These are phyloP conservation scores for Rubus parviflorus DNA, from an alignment of 306 rosid species.

Conservation along the genomic window DNA sequence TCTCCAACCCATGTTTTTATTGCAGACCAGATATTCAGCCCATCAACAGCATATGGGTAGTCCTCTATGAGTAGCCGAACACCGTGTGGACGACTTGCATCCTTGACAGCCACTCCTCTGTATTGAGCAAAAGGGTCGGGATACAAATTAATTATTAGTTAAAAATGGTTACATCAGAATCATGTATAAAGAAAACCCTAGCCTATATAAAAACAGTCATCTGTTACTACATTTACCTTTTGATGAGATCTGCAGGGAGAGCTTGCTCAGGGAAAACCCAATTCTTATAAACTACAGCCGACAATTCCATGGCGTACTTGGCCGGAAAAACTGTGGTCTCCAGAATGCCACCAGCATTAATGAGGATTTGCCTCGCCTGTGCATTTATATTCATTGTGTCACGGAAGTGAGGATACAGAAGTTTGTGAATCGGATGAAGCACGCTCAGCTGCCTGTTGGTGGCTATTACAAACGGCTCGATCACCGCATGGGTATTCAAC, in stretches of 20 bases:
- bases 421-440: slow-evolving; percentile 41
- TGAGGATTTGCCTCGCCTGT: slow-evolving; percentile 39
- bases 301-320: slow-evolving; percentile 37
- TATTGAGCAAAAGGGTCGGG: neutral
- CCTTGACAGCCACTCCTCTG: slow-evolving; percentile 63
- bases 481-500: slow-evolving; percentile 68
- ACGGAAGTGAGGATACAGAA: slow-evolving; percentile 44
- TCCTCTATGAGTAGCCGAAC: slow-evolving; percentile 52
- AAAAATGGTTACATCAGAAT: neutral
- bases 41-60: slow-evolving; percentile 61
- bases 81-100: slow-evolving; percentile 46
- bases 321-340: slow-evolving; percentile 42
- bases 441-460: slow-evolving; percentile 45
- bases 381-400: slow-evolving; percentile 51
- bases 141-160: neutral
- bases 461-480: slow-evolving; percentile 59
- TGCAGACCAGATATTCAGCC: slow-evolving; percentile 53
- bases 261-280: slow-evolving; percentile 45
- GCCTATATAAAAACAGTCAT: no score
- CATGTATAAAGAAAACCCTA: neutral
- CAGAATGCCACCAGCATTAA: slow-evolving; percentile 38
- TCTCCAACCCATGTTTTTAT: slow-evolving; percentile 57
- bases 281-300: slow-evolving; percentile 33
- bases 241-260: slow-evolving; percentile 44
- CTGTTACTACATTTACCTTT: no score